phyloP scores from a whole-genome alignment of 345 rosid species.

The Gossypium australe region DNA sequence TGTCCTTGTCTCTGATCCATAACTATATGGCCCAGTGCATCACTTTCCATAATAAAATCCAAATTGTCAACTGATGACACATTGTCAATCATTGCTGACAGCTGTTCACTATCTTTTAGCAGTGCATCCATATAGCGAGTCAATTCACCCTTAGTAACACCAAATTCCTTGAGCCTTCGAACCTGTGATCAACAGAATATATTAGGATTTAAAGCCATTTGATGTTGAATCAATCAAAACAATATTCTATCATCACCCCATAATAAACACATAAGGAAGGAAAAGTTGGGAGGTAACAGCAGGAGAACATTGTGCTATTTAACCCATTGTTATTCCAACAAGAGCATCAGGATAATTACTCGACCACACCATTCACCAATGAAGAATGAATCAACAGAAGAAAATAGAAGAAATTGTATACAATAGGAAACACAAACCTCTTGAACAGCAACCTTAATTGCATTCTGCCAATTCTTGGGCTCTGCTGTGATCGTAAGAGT shows the following conservation, averaged over 20 bases:
- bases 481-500: constrained; percentile 99
- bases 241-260: neutral
- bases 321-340: neutral
- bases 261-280: neutral
- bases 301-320: neutral
- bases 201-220: constrained; percentile 2
- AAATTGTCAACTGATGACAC: constrained; percentile 97
- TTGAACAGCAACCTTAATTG: constrained; percentile 91
- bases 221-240: neutral
- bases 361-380: neutral
- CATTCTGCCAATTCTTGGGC: constrained; percentile 95
- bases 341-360: neutral
- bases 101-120: constrained; percentile 96
- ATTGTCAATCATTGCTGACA: constrained; percentile 95
- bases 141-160: constrained; percentile 95
- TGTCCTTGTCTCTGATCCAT: constrained; percentile 99
- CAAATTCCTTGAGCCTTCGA: constrained; percentile 96
- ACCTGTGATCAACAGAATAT: constrained; percentile 42
- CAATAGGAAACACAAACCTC: constrained; percentile 54
- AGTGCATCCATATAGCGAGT: constrained; percentile 97
- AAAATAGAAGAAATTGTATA: constrained; percentile 5
- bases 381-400: neutral
- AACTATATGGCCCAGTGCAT: constrained; percentile 90
- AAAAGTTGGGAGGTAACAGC: constrained; percentile 1
- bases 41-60: constrained; percentile 98